Base-by-base conservation (phyloP, 129 eudicot genomes). In the Flaveria bidentis region DNA sequence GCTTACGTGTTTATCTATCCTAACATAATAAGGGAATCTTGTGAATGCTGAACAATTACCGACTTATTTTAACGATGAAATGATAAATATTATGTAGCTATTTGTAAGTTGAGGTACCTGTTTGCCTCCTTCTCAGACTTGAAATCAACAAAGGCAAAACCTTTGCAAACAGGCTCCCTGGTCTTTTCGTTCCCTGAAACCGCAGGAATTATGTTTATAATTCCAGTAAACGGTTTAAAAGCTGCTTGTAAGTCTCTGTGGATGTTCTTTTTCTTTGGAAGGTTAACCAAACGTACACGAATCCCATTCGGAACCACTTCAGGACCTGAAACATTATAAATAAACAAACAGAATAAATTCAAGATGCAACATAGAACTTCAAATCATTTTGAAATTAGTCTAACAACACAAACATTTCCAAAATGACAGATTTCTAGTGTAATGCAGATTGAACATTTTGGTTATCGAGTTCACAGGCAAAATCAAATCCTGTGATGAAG, bases 201-300 rank as follows among this genome's bases (percentile, higher is more conserved):
- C 16, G 78, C 88, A 47, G 99, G 99, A 66, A 80, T 74, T 78
- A 95, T 91, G 76, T 82, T 82, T 30, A 79, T 44, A 56, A 95
- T 86, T 75, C 99, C 99, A 57, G 85, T 78, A 74, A 82, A 89
- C 39, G 84, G 91, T 87, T 91, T 77, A 74, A 95, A 95, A 74
- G 92, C 96, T 20, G 75, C 56, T 67, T 75, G 83, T 36, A 95
- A 80, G 85, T 95, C 97, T 76, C 85, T 83, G 25, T 86, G 86
- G 63, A 95, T 84, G 80, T 95, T 95, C 85, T 82, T 95, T 79
- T 95, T 95, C 92, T 89, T 89, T 5, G 99, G 99, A 67, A 95
- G 96, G 78, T 89, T 85, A 78, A 80, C 76, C 81, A 95, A 76
- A 63, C 94, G 97, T 39, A 95, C 99, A 30, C 91, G 88, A 74